Base-by-base conservation (phyloP, 2,329 filamentous ascomycete species). In the Mycosphaerella sp. region DNA sequence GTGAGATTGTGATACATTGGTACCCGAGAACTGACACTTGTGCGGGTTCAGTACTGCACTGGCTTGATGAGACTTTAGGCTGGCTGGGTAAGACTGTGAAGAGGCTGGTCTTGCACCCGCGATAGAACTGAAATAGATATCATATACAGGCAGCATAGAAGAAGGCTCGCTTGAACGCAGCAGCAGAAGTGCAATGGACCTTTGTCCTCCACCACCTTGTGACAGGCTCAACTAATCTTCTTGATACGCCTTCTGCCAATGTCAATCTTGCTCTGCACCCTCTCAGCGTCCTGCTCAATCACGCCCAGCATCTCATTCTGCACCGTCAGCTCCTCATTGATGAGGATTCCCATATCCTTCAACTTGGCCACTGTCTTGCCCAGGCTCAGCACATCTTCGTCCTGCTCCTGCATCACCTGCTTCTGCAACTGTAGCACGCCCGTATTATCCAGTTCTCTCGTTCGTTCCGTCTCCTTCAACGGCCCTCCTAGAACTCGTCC, bases 321-420 rank as follows among this genome's bases (percentile, higher is more conserved):
- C 58, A 80, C 70, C 47, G 82, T 78, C 50, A 90, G 76, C 72
- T 91, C 87, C 44, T 83, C 79, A 57, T 87, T 79, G 63, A 93
- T 90, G 50, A 82, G 78, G 41, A 87, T 73, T 0, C 87, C 87
- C 79, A 91, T 87, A 69, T 89, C 84, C 64, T 80, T 84, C 72
- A 91, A 85, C 52, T 85, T 73, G 42, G 82, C 73, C 41, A 91
- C 83, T 42, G 88, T 83, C 57, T 80, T 81, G 1, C 79, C 77
- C 49, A 93, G 71, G 59, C 81, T 75, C 14, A 85, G 78, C 2
- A 93, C 78, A 60, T 87, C 84, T 60, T 83, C 68, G 59, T 93
- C 87, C 64, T 94, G 87, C 58, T 86, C 81, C 47, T 76, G 65
- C 75, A 91, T 87, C 67, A 87, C 80, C 63, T 86, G 78, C 60